Percentiles rank a stretch among this genome's conserved stretches.
Evolutionary conservation across 2,329 filamentous ascomycete species (phyloP).

Genomic region (Colletotrichum musae): DNA sequence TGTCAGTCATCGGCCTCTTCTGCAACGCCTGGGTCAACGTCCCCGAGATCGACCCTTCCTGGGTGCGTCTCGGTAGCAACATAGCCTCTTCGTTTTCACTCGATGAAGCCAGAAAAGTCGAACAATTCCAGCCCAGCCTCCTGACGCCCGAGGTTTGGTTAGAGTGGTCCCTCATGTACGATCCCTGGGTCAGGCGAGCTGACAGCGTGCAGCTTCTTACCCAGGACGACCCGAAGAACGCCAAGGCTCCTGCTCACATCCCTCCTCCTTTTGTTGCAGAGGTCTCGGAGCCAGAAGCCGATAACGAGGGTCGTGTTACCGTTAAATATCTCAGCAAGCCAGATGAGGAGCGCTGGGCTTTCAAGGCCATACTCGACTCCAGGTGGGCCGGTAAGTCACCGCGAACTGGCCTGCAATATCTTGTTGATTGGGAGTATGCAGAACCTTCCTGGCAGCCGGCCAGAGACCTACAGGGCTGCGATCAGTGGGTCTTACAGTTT

Average conservation of each 20-base stretch:
- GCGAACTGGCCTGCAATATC: slow-evolving; percentile 26
- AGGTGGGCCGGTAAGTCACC: slow-evolving; percentile 25
- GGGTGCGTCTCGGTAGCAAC: slow-evolving; percentile 11
- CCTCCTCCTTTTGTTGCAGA: slow-evolving; percentile 1
- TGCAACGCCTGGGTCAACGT: slow-evolving; percentile 34
- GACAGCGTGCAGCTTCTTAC: slow-evolving; percentile 19
- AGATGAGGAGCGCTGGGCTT: slow-evolving; percentile 34
- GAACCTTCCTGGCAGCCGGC: slow-evolving; percentile 37
- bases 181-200: slow-evolving; percentile 32
- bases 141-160: slow-evolving; percentile 34
- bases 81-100: not conserved
- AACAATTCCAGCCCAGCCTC: not conserved
- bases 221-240: not conserved
- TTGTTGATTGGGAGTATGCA: slow-evolving; percentile 37
- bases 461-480: slow-evolving; percentile 31
- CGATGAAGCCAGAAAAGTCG: not conserved
- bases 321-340: slow-evolving; percentile 26
- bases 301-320: slow-evolving; percentile 28
- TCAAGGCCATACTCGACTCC: slow-evolving; percentile 31
- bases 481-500: slow-evolving; percentile 32
- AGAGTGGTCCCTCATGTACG: slow-evolving; percentile 35
- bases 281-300: slow-evolving; percentile 28
- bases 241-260: not conserved
- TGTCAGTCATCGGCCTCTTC: slow-evolving; percentile 31
- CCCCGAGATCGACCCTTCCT: slow-evolving; percentile 21